Conservation (phyloP, 2,329 filamentous ascomycete species). For the Cytospora paraplurivora region DNA sequence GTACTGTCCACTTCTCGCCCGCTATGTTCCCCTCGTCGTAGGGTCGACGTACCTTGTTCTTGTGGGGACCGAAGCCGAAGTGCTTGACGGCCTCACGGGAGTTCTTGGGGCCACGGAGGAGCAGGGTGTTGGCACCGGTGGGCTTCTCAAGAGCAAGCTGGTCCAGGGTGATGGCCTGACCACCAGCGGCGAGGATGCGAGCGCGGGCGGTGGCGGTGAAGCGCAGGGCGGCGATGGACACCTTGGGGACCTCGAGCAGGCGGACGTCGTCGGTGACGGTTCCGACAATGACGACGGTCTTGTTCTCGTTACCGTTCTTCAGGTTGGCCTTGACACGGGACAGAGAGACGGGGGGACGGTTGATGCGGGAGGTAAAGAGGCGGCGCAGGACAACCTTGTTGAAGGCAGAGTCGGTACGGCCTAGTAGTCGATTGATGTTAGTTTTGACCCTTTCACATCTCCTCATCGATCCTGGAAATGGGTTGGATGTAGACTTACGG, state of each 20-base stretch:
- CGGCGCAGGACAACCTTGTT: slow-evolving; percentile 98
- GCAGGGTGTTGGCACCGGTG: slow-evolving; percentile 94
- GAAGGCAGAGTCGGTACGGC: slow-evolving; percentile 95
- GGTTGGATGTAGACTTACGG: slow-evolving; percentile 63
- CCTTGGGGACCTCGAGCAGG: slow-evolving; percentile 84
- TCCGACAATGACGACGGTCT: slow-evolving; percentile 92
- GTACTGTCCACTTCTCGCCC: slow-evolving; percentile 22
- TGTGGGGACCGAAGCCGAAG: slow-evolving; percentile 98
- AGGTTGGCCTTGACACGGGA: slow-evolving; percentile 81
- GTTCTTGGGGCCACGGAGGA: slow-evolving; percentile 98
- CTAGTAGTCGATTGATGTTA: slow-evolving; percentile 46
- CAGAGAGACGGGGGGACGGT: slow-evolving; percentile 92
- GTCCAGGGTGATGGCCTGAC: slow-evolving; percentile 93
- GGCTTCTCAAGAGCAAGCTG: slow-evolving; percentile 95
- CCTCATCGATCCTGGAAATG: background rate
- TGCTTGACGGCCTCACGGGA: slow-evolving; percentile 97
- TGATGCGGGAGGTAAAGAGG: slow-evolving; percentile 98
- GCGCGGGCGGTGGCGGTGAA: slow-evolving; percentile 97
- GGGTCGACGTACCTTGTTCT: slow-evolving; percentile 76
- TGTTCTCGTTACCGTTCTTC: slow-evolving; percentile 64
- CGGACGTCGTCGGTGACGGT: slow-evolving; percentile 99
- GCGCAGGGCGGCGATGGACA: slow-evolving; percentile 89
- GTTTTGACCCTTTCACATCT: background rate
- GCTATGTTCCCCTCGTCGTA: background rate
- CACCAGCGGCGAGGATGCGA: slow-evolving; percentile 89